Percentiles rank a stretch among this genome's conserved stretches.
These are phyloP conservation scores for Phytophthora ramorum DNA, from an alignment of 352 stramenopile species.

Conservation along the genomic window DNA sequence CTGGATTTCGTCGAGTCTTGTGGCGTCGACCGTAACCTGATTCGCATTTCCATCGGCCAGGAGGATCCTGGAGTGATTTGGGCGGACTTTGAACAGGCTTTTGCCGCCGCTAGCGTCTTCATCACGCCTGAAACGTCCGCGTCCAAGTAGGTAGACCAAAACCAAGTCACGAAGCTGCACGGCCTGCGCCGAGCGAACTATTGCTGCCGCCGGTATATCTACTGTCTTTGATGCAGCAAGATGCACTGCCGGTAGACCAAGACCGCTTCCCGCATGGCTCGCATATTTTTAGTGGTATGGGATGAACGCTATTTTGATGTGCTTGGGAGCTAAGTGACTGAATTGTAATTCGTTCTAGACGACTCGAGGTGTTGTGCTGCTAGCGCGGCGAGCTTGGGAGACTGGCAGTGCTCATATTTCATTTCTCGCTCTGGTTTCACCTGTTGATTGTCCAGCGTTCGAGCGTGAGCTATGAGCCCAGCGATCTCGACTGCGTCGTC, in stretches of 20 bases:
- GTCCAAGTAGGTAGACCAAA: slow-evolving; percentile 21
- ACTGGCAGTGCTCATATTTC: slow-evolving; percentile 1
- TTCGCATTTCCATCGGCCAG: slow-evolving; percentile 93
- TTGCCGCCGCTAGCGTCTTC: slow-evolving; percentile 29
- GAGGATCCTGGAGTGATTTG: slow-evolving; percentile 87
- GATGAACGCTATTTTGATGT: slow-evolving; percentile 29
- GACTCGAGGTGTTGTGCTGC: slow-evolving; percentile 11
- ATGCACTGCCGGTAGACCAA: slow-evolving; percentile 20
- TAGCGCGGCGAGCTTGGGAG: background rate
- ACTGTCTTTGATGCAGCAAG: slow-evolving; percentile 31
- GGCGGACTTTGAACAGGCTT: slow-evolving; percentile 47
- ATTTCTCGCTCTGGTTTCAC: slow-evolving; percentile 1
- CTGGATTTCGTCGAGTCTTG: slow-evolving; percentile 92
- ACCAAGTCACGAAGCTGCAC: background rate
- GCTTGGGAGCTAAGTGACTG: slow-evolving; percentile 24
- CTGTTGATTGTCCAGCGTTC: slow-evolving; percentile 10
- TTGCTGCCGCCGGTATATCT: slow-evolving; percentile 23
- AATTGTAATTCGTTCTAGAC: slow-evolving; percentile 27
- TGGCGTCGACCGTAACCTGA: slow-evolving; percentile 90
- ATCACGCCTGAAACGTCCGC: slow-evolving; percentile 11
- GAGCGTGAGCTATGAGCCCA: slow-evolving; percentile 21
- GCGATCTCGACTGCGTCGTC: slow-evolving; percentile 13
- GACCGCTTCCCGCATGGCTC: slow-evolving; percentile 22
- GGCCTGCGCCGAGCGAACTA: slow-evolving; percentile 18
- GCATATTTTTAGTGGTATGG: slow-evolving; percentile 34